These are phyloP conservation scores for Paxillus involutus DNA, from an alignment of 768 basidiomycete species.

Conservation along the genomic window DNA sequence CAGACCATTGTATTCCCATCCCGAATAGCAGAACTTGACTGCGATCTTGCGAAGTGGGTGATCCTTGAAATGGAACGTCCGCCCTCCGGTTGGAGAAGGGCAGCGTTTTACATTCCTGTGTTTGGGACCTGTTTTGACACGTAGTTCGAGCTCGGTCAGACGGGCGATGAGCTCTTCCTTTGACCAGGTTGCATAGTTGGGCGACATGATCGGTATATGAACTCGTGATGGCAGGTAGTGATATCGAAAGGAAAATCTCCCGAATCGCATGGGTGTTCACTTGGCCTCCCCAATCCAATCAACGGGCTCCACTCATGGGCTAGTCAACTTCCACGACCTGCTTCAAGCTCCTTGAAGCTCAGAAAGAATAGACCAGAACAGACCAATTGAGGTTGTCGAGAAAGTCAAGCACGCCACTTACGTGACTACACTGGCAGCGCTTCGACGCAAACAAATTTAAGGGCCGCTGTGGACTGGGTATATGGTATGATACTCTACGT, in stretches of 20 bases:
- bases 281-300: too few relatives aligned
- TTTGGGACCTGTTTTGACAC: slow-evolving; percentile 7
- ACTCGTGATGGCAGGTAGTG: slow-evolving; percentile 29
- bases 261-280: slow-evolving; percentile 27
- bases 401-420: too few relatives aligned
- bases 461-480: too few relatives aligned
- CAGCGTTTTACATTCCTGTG: slow-evolving; percentile 18
- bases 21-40: slow-evolving; percentile 89
- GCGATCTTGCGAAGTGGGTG: slow-evolving; percentile 89
- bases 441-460: too few relatives aligned
- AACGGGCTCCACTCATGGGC: too few relatives aligned
- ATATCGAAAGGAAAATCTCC: slow-evolving; percentile 32
- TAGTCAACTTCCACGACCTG: too few relatives aligned
- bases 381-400: too few relatives aligned
- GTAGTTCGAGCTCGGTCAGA: slow-evolving; percentile 54
- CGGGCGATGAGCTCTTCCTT: slow-evolving; percentile 72
- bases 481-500: too few relatives aligned
- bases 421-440: too few relatives aligned
- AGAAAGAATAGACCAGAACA: too few relatives aligned
- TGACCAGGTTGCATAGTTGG: slow-evolving; percentile 55
- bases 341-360: too few relatives aligned
- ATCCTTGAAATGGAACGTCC: slow-evolving; percentile 61
- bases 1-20: slow-evolving; percentile 89
- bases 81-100: slow-evolving; percentile 26
- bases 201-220: slow-evolving; percentile 34